Conservation (phyloP, 805 yeast genomes). For the Saccharomycopsis sp. region DNA sequence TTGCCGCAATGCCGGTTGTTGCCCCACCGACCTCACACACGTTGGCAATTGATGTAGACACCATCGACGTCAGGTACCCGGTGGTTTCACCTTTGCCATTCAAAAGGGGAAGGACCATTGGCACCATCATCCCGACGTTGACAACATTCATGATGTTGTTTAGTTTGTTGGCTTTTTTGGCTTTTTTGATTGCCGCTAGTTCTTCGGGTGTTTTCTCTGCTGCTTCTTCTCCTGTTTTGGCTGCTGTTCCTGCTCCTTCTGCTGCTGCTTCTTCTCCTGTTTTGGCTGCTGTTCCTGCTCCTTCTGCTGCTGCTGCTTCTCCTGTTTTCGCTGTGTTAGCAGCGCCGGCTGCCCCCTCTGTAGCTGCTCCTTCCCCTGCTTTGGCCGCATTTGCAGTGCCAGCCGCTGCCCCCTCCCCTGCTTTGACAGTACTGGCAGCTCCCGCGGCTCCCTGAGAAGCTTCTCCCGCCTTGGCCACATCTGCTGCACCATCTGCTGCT, state of each 20-base stretch:
- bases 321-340: neutral
- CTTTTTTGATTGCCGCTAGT: conserved; percentile 1
- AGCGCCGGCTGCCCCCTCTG: neutral
- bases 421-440: neutral
- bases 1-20: neutral
- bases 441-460: too few species aligned
- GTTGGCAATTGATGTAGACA: conserved; percentile 3
- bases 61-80: conserved; percentile 8
- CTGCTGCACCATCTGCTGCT: conserved; percentile 2
- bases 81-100: conserved; percentile 6
- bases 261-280: neutral
- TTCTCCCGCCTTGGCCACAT: conserved; percentile 1
- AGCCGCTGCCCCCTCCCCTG: conserved; percentile 4
- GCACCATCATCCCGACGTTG: conserved; percentile 10
- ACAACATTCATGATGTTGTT: neutral
- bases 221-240: neutral
- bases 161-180: neutral
- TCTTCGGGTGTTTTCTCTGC: neutral
- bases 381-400: neutral
- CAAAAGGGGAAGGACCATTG: conserved; percentile 7
- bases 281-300: neutral
- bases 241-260: conserved; percentile 1
- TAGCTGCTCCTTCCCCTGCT: neutral
- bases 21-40: conserved; percentile 9
- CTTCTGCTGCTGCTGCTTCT: neutral